Conservation (phyloP, 768 basidiomycete genomes). For the Aureoboletus auriporus region DNA sequence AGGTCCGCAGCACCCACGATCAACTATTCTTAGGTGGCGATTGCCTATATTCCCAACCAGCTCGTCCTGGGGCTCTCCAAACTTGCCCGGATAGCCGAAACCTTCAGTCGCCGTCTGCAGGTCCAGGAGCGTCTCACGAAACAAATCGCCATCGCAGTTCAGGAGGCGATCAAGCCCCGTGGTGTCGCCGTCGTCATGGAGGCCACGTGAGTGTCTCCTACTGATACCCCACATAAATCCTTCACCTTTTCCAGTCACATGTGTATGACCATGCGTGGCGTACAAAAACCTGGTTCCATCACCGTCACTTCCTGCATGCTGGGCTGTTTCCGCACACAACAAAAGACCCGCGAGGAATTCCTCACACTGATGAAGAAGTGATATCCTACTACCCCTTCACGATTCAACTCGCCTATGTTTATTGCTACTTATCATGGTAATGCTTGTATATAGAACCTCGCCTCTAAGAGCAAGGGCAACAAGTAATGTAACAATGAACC, state of each 20-base stretch:
- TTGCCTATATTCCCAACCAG: conserved; percentile 95
- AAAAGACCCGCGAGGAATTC: conserved; percentile 98
- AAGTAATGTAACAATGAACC: too few relatives aligned
- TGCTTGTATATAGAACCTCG: conserved; percentile 4
- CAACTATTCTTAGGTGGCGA: conserved; percentile 68
- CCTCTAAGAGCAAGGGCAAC: too few relatives aligned
- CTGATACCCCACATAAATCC: conserved; percentile 8
- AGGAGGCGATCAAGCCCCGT: conserved; percentile 95
- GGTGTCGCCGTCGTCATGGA: conserved; percentile 99
- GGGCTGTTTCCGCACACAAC: conserved; percentile 96
- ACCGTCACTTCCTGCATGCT: conserved; percentile 98
- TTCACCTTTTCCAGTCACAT: conserved; percentile 59
- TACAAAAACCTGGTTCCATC: conserved; percentile 94
- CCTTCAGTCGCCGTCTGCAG: conserved; percentile 91
- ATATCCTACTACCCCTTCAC: conserved; percentile 11
- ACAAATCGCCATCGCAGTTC: conserved; percentile 96
- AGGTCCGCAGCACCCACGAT: conserved; percentile 19
- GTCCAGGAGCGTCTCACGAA: conserved; percentile 97
- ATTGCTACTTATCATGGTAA: conserved; percentile 20
- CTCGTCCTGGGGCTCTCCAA: conserved; percentile 95
- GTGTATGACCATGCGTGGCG: conserved; percentile 99
- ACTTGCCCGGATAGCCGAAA: conserved; percentile 94
- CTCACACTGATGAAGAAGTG: conserved; percentile 71
- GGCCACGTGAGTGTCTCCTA: conserved; percentile 68
- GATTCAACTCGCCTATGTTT: conserved; percentile 48